Evolutionary conservation across 2,329 filamentous ascomycete genomes (phyloP), one percentile per base, ranked within the genome.

Genomic region (Apiospora kogelbergensis): DNA sequence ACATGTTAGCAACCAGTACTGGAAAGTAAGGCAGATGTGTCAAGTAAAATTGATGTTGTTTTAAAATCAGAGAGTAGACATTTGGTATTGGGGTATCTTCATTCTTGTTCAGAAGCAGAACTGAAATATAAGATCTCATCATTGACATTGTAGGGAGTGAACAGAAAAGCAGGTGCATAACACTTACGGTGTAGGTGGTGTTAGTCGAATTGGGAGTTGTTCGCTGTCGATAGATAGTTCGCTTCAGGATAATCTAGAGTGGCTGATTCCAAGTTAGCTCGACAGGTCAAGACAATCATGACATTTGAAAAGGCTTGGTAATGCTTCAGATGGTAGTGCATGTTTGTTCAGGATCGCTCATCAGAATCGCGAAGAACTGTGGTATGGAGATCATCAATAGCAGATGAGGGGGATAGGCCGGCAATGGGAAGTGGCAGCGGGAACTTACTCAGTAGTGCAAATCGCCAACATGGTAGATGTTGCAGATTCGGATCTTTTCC

Each of bases 261-360:
- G 42, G n/a, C 63, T 65, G 22, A 10, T 26, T 65, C 7, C 11
- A 42, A 11, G 37, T 65, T 42, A 44, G 37, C 63, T 42, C 44
- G 37, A 37, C 33, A 68, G 20, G 33, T 44, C 33, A 48, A 46
- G 46, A 67, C 40, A 63, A 68, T 42, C 24, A 53, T 65, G 24
- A 40, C 22, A 24, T 22, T 46, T 53, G 42, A 20, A 41, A 48
- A 68, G 70, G 72, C 67, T 71, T n/a, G 53, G 17, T 11, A 60
- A 37, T 74, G 82, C 81, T 89, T 88, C 89, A 91, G 89, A 91
- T 91, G 89, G 89, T 91, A 90, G 89, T 91, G 89, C 89, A 91
- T 91, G 89, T 91, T 85, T 84, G 85, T 89, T 88, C 84, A 76
- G 78, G 37, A 77, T 30, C 86, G 88, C 87, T 89, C 88, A 85